Evolutionary conservation across 306 rosid species (phyloP).

Genomic region (Senna tora): DNA sequence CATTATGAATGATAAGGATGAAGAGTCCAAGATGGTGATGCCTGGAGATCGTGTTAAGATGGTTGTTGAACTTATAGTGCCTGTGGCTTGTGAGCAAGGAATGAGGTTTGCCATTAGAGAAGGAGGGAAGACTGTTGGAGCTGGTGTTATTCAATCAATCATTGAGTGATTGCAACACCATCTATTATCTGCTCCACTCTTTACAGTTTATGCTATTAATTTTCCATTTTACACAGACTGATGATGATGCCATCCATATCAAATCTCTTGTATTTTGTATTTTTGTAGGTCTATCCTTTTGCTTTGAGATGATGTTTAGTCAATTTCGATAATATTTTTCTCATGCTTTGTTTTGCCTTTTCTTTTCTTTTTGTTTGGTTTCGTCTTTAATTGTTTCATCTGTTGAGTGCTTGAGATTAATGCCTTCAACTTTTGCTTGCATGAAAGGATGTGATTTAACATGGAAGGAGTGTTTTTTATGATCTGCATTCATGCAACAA

Average conservation of each 20-base stretch:
- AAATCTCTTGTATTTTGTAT: conserved; percentile 62
- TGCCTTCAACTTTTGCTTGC: conserved; percentile 32
- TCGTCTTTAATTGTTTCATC: conserved; percentile 9
- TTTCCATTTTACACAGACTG: conserved; percentile 38
- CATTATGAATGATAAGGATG: conserved; percentile 87
- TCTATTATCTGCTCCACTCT: conserved; percentile 31
- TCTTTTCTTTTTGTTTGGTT: neutral
- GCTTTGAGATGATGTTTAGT: conserved; percentile 43
- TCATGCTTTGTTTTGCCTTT: conserved; percentile 37
- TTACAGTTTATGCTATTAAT: conserved; percentile 47
- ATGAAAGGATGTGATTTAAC: conserved; percentile 15
- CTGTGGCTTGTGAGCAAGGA: conserved; percentile 86
- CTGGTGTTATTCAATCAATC: conserved; percentile 84
- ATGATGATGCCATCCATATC: conserved; percentile 44
- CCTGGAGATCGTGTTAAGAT: conserved; percentile 90
- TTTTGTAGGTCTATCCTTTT: conserved; percentile 59
- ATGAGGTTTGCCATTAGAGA: conserved; percentile 91
- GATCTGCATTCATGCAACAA: conserved; percentile 15
- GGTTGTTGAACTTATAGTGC: conserved; percentile 78
- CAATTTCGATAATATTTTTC: conserved; percentile 46
- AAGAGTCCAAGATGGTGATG: conserved; percentile 95
- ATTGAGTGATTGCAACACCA: conserved; percentile 54
- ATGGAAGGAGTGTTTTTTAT: conserved; percentile 14
- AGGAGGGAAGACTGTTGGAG: conserved; percentile 91
- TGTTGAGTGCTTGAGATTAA: conserved; percentile 35